Percentiles rank a stretch among this genome's conserved stretches.
Evolutionary conservation across 2,329 filamentous ascomycete species (phyloP).

Genomic region (Phyllosticta citribraziliensis): DNA sequence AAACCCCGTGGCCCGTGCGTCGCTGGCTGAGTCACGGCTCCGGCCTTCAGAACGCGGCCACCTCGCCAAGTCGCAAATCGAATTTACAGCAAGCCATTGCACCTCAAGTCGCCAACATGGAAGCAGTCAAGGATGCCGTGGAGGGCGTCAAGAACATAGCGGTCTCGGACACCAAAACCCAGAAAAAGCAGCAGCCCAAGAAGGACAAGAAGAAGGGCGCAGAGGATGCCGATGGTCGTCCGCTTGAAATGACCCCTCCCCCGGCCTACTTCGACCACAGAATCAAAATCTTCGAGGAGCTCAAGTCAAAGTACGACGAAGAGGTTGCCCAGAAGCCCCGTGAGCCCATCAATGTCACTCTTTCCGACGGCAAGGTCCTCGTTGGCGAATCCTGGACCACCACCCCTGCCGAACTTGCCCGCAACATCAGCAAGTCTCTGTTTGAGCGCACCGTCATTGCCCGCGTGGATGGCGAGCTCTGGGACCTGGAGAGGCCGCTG

Average conservation of each 20-base stretch:
- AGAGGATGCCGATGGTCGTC: constrained; percentile 27
- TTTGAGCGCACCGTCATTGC: constrained; percentile 82
- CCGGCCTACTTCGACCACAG: constrained; percentile 76
- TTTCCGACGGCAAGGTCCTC: constrained; percentile 61
- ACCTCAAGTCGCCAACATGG: constrained; percentile 30
- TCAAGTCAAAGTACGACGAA: constrained; percentile 75
- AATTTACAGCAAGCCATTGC: constrained; percentile 1
- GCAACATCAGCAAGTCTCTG: constrained; percentile 72
- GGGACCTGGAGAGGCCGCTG: constrained; percentile 85
- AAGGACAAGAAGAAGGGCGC: constrained; percentile 34
- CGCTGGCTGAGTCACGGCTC: constrained; percentile 12
- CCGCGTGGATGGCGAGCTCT: constrained; percentile 73
- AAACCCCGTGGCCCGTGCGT: background rate
- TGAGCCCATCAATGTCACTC: constrained; percentile 62
- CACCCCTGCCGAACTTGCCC: constrained; percentile 69
- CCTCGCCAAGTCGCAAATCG: background rate
- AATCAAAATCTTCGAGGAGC: constrained; percentile 75
- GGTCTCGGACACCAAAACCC: constrained; percentile 28
- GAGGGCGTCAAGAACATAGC: constrained; percentile 53
- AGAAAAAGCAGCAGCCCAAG: constrained; percentile 19
- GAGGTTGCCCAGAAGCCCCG: constrained; percentile 62
- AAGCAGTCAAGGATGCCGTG: constrained; percentile 40
- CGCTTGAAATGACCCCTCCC: constrained; percentile 41
- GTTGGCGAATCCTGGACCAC: constrained; percentile 83
- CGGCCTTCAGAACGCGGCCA: constrained; percentile 7